phyloP scores from a whole-genome alignment of 306 rosid species.

The Vachellia pachyceras region DNA sequence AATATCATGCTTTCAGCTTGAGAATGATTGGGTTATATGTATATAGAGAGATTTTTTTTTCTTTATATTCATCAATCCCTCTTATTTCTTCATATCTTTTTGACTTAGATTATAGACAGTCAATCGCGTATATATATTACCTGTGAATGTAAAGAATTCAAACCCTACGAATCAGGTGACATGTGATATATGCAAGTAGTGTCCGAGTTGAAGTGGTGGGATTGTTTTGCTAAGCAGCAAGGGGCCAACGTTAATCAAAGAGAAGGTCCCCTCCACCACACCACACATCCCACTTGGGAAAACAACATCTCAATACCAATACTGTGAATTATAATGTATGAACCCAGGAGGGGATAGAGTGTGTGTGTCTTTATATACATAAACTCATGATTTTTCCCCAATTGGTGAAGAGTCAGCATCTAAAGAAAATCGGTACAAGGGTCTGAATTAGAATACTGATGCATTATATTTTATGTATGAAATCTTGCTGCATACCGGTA shows the following conservation, averaged over 20 bases:
- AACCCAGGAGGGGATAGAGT: too few relatives aligned
- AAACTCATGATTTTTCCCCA: not conserved
- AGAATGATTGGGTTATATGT: too few relatives aligned
- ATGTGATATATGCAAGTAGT: conserved; percentile 37
- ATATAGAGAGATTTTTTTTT: too few relatives aligned
- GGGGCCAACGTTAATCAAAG: conserved; percentile 59
- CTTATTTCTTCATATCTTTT: not conserved
- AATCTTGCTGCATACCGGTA: too few relatives aligned
- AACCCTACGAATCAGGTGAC: conserved; percentile 18
- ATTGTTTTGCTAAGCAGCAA: conserved; percentile 46
- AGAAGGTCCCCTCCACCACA: conserved; percentile 44
- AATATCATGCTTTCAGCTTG: too few relatives aligned
- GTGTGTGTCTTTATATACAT: too few relatives aligned
- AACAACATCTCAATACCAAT: not conserved
- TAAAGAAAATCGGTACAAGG: too few relatives aligned
- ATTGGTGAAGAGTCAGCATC: too few relatives aligned
- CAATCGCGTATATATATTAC: not conserved
- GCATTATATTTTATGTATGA: too few relatives aligned
- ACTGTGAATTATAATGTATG: not conserved
- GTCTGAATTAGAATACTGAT: too few relatives aligned
- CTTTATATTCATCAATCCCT: not conserved
- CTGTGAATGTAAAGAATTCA: not conserved
- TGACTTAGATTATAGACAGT: not conserved
- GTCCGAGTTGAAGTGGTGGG: conserved; percentile 38
- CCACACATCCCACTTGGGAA: not conserved